phyloP scores from a whole-genome alignment of 345 rosid species.

The Streptanthus diversifolius region DNA sequence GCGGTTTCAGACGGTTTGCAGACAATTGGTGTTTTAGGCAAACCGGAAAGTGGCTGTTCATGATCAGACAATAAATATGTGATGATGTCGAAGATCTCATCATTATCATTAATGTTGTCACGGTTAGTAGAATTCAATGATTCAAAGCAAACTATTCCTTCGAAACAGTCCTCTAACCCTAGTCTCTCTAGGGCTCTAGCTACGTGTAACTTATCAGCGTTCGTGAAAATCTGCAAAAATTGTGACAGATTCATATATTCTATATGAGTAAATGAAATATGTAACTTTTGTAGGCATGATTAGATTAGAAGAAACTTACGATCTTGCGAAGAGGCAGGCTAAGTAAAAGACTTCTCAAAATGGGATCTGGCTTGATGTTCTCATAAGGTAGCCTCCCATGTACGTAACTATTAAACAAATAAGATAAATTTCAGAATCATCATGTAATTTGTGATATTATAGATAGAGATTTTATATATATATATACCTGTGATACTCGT shows the following conservation, averaged over 20 bases:
- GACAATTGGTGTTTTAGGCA: constrained; percentile 69
- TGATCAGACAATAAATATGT: constrained; percentile 40
- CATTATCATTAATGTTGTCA: neutral
- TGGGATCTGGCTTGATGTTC: constrained; percentile 71
- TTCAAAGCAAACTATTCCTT: constrained; percentile 80
- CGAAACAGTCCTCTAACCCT: constrained; percentile 73
- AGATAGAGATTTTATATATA: neutral
- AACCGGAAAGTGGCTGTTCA: neutral
- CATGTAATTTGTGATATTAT: neutral
- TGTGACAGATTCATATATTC: neutral
- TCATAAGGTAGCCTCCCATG: constrained; percentile 79
- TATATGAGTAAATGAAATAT: neutral
- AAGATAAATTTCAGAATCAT: neutral
- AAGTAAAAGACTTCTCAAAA: constrained; percentile 58
- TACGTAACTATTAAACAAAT: constrained; percentile 40
- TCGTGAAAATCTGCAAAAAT: constrained; percentile 66
- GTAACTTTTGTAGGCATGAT: neutral
- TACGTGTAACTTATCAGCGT: constrained; percentile 68
- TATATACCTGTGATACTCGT: constrained; percentile 70
- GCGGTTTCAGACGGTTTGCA: constrained; percentile 73
- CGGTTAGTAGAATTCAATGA: constrained; percentile 52
- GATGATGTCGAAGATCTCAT: constrained; percentile 58
- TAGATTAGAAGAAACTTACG: constrained; percentile 30
- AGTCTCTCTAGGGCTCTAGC: constrained; percentile 59
- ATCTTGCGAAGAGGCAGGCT: constrained; percentile 66